phyloP scores from a whole-genome alignment of 805 yeast genomes.

The Ogataea angusta region DNA sequence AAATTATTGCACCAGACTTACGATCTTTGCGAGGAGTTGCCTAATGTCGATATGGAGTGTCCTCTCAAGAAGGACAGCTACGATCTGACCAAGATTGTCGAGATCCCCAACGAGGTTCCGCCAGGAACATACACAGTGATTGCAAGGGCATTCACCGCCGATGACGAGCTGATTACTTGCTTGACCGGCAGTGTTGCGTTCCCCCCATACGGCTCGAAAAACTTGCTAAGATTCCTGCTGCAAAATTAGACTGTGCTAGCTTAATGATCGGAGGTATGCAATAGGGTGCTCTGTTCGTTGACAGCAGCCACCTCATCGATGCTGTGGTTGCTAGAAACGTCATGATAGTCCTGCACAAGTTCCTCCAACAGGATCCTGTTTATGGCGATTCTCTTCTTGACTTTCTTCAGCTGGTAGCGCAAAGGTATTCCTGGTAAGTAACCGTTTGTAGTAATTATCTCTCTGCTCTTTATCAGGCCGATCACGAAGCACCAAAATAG shows the following conservation, averaged over 20 bases:
- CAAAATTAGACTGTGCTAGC: slow-evolving; percentile 1
- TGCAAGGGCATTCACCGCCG: slow-evolving; percentile 87
- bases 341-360: slow-evolving; percentile 21
- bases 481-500: slow-evolving; percentile 64
- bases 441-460: slow-evolving; percentile 55
- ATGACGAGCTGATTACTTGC: slow-evolving; percentile 81
- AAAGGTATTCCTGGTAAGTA: slow-evolving; percentile 60
- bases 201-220: slow-evolving; percentile 31
- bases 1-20: slow-evolving; percentile 84
- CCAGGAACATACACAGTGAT: slow-evolving; percentile 87
- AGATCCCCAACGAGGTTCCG: slow-evolving; percentile 88
- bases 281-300: slow-evolving; percentile 10
- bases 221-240: background rate
- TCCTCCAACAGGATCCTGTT: slow-evolving; percentile 27
- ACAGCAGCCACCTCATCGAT: slow-evolving; percentile 1
- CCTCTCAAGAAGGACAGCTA: slow-evolving; percentile 75
- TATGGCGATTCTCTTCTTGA: slow-evolving; percentile 38
- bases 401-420: slow-evolving; percentile 53
- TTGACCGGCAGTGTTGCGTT: slow-evolving; percentile 68
- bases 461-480: slow-evolving; percentile 38
- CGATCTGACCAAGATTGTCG: slow-evolving; percentile 65
- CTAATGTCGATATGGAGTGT: slow-evolving; percentile 80
- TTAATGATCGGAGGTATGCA: slow-evolving; percentile 1
- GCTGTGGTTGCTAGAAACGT: slow-evolving; percentile 21
- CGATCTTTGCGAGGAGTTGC: slow-evolving; percentile 86